phyloP scores from a whole-genome alignment of 768 basidiomycete species.

The Pulveroboletus ravenelii region DNA sequence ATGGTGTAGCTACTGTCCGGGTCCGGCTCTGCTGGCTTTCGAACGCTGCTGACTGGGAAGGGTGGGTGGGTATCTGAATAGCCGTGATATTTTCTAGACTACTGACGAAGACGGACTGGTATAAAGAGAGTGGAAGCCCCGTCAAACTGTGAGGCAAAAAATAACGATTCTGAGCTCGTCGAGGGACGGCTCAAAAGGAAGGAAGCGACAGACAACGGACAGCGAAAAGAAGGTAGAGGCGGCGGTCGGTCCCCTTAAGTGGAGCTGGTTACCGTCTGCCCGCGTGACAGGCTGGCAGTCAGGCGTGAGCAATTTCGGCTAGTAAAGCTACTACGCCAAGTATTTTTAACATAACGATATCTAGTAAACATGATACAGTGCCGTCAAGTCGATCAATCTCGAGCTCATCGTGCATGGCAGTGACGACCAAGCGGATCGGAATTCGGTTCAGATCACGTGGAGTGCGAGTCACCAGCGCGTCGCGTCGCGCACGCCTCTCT shows the following conservation, averaged over 20 bases:
- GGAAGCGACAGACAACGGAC: slow-evolving; percentile 1
- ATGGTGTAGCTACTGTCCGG: slow-evolving; percentile 59
- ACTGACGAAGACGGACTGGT: slow-evolving; percentile 7
- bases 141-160: slow-evolving; percentile 21
- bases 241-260: background rate
- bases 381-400: background rate
- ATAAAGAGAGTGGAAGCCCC: slow-evolving; percentile 31
- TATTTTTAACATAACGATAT: background rate
- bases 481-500: slow-evolving; percentile 27
- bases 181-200: slow-evolving; percentile 3
- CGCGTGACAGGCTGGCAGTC: slow-evolving; percentile 12
- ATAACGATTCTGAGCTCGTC: slow-evolving; percentile 7
- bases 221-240: slow-evolving; percentile 1
- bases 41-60: slow-evolving; percentile 33
- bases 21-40: slow-evolving; percentile 43
- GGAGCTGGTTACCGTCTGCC: slow-evolving; percentile 16
- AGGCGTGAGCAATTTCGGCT: slow-evolving; percentile 15
- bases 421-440: background rate
- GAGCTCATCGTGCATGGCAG: background rate
- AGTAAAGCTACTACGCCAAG: background rate
- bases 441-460: slow-evolving; percentile 6
- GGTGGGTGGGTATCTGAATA: slow-evolving; percentile 22
- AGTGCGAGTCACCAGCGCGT: slow-evolving; percentile 3
- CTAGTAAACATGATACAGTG: background rate
- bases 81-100: slow-evolving; percentile 1